Base-by-base conservation (phyloP, 2,329 filamentous ascomycete species). In the Pseudocercospora crystallina region DNA sequence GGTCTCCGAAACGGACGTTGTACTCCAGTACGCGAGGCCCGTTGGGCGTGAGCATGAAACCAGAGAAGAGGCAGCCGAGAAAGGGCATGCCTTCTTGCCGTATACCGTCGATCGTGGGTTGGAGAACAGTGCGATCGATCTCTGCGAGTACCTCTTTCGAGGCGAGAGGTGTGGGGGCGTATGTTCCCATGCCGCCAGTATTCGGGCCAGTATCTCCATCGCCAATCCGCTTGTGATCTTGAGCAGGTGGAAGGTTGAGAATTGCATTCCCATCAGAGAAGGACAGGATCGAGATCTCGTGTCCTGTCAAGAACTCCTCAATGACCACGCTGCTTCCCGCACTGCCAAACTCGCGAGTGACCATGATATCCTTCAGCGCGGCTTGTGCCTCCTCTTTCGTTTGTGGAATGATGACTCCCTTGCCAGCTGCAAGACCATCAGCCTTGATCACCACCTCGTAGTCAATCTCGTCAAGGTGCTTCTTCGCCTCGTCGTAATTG, bases 151-250 rank as follows among this genome's bases (percentile, higher is more conserved):
- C 77, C 54, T 86, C 82, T 44, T 62, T 60, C 1, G 71, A 74
- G 12, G 76, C 75, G 20, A 69, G 61, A 1, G 63, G 68, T 9
- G 76, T 87, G 1, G 91, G 95, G 12, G 91, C 90, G 71, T 97
- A 97, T 68, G 90, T 96, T 44, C 94, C 94, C 94, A 97, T 97
- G 35, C 94, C 94, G 53, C 92, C 94, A 2, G 94, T 97, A 74
- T 97, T 97, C 33, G 90, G 89, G 1, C 94, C 94, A 43, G 82
- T 80, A 67, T 97, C 92, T 47, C 88, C 89, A 65, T 99, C 94
- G 46, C 87, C 88, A 58, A 95, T 90, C 56, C 90, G 83, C 80
- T 99, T 97, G 77, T 99, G 94, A 70, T 97, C 94, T 71, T 99
- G 94, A 1, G 92, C 92, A 1, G 94, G 86, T 5, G 92, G 92